Evolutionary conservation across 2,329 filamentous ascomycete species (phyloP), one percentile per base, ranked within the genome.

Genomic region (Fusarium sublunatum): DNA sequence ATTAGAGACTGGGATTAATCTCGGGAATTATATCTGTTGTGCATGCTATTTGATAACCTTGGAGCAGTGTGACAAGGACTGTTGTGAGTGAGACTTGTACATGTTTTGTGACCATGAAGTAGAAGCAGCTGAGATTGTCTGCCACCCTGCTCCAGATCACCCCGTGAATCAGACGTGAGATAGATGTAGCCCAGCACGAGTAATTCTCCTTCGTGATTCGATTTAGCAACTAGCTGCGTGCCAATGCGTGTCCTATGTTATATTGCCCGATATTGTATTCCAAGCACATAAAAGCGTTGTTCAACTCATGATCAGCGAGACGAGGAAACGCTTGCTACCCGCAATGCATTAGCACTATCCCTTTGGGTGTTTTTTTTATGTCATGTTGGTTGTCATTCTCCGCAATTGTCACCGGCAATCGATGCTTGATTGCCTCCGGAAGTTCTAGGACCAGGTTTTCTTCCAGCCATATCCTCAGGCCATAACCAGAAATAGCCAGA

Each of bases 381-480:
- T 48, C 32, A 52, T 11, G 26, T 48, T 52, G 10, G 47, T 48
- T 26, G 19, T 29, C 9, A 19, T 38, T 34, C 26, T 15, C 10
- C 32, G 19, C 36, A 24, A 36, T 9, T 22, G 31, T 48, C 42
- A 29, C 26, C 32, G 25, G 13, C 12, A 12, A 36, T 25, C 26
- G 36, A 52, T 25, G 19, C 32, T 48, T 26, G 31, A 26, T 39
- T 39, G 32, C 42, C 36, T 26, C 32, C 11, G 42, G 26, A 48
- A 19, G 32, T 39, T 22, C 26, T 28, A 48, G 49, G 34, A 52
- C 28, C 26, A 38, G 36, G 25, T 26, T n/a, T 48, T 19, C 42
- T 22, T 42, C 25, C 12, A 38, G 19, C 15, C 19, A 7, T 52
- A 12, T 38, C 26, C 31, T 39, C 49, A 52, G 42, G 19, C 49